Evolutionary conservation across 108 stramenopile genomes (phyloP), one percentile per base, ranked within the genome.

Genomic region (Stephanodiscus triporus): DNA sequence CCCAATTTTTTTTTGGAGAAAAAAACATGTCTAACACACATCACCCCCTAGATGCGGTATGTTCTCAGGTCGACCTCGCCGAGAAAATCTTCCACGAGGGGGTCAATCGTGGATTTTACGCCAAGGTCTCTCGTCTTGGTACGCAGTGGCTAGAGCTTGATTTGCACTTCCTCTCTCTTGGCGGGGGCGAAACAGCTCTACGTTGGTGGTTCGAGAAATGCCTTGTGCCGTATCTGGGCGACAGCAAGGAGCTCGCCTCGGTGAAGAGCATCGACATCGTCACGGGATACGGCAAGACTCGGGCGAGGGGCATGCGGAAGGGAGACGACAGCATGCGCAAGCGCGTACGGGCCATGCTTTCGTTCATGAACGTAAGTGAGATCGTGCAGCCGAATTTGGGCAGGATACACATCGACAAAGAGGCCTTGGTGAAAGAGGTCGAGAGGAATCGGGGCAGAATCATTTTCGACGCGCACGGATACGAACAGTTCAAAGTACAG

Each of bases 181-280:
- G 93, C 36, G 91, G 90, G 37, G 93, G 91, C 38, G 93, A 95
- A 64, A 89, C 91, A 42, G 93, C 91, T 8, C 77, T 92, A 7
- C 85, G 88, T 6, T 95, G 93, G 93, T 95, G 91, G 91, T 91
- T 95, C 65, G 91, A 92, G 45, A 89, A 95, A 64, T 90, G 93
- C 57, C 78, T 95, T 24, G 88, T 91, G 9, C 91, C 91, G 4
- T 91, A 89, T 66, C 64, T 95, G 2, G 77, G 84, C 9, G 84
- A 92, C 45, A 88, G 84, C 49, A 86, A 85, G 17, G 87, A 85
- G 72, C 86, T 95, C 6, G 81, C 86, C 54, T 77, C 80, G 54
- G 89, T 95, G 20, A 86, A 85, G 50, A 86, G 89, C 29, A 95
- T 95, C 63, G 87, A 87, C 24, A 95, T 95, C 79, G 93, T 95